Conservation (phyloP, 176 grass and related monocot species). For the Zoysia japonica region DNA sequence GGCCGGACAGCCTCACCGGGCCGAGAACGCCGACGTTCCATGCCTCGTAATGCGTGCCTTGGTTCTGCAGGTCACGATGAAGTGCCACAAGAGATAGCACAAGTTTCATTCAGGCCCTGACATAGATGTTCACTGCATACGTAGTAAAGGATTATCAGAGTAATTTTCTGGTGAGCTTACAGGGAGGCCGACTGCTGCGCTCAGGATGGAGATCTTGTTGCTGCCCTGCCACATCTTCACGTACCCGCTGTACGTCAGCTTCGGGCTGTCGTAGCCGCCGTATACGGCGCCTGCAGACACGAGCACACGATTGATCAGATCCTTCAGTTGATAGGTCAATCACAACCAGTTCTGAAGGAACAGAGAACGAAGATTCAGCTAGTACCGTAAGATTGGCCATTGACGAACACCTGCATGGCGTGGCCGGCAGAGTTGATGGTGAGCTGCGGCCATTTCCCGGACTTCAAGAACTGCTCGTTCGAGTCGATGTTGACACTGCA, state of each 20-base stretch:
- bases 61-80: conserved; percentile 45
- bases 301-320: not conserved
- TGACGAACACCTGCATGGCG: conserved; percentile 82
- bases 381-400: conserved; percentile 70
- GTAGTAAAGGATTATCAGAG: not conserved
- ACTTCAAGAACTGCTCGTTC: conserved; percentile 81
- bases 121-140: not conserved
- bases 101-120: not conserved
- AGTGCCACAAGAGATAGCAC: not conserved
- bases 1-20: conserved; percentile 70
- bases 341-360: not conserved
- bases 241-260: conserved; percentile 56
- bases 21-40: conserved; percentile 94
- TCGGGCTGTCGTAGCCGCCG: conserved; percentile 61
- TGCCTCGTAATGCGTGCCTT: conserved; percentile 72
- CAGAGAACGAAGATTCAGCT: not conserved
- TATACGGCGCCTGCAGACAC: conserved; percentile 49
- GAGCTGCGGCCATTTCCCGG: conserved; percentile 64
- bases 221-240: conserved; percentile 93
- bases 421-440: conserved; percentile 69
- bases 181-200: conserved; percentile 71
- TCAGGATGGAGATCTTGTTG: conserved; percentile 98
- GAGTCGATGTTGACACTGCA: conserved; percentile 71
- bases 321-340: not conserved
- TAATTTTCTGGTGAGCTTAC: conserved; percentile 44